Conservation (phyloP, 108 stramenopile species). For the Cyclotella cryptica region DNA sequence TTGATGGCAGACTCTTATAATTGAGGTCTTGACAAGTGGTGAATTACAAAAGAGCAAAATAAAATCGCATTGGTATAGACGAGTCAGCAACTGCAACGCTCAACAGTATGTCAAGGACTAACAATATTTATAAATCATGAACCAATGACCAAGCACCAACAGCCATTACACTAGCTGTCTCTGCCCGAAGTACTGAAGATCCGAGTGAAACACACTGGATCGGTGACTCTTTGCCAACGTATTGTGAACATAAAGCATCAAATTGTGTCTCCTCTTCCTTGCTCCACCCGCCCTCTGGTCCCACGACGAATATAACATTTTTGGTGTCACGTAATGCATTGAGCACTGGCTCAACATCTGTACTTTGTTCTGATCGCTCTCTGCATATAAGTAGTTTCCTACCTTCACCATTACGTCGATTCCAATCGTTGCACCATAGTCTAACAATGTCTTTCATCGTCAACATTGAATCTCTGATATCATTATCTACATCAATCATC, state of each 20-base stretch:
- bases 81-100: too few species aligned
- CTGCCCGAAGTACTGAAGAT: slow-evolving; percentile 68
- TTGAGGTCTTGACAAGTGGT: background rate
- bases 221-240: slow-evolving; percentile 8
- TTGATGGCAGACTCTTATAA: background rate
- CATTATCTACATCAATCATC: background rate
- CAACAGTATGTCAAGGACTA: background rate
- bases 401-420: background rate
- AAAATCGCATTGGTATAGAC: background rate
- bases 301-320: slow-evolving; percentile 66
- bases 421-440: slow-evolving; percentile 29
- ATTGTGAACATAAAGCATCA: slow-evolving; percentile 34
- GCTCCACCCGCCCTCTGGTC: slow-evolving; percentile 91
- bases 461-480: slow-evolving; percentile 8
- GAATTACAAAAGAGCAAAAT: background rate
- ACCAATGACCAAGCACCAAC: slow-evolving; percentile 57
- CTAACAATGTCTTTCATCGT: slow-evolving; percentile 31
- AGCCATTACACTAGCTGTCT: slow-evolving; percentile 79
- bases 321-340: slow-evolving; percentile 46
- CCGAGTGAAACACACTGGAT: slow-evolving; percentile 77
- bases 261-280: slow-evolving; percentile 63
- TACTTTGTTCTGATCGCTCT: slow-evolving; percentile 49
- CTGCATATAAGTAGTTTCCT: slow-evolving; percentile 65
- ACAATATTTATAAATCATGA: slow-evolving; percentile 13
- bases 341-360: slow-evolving; percentile 53